Base-by-base conservation (phyloP, 2,329 filamentous ascomycete genomes). In the Trichoderma afroharzianum region DNA sequence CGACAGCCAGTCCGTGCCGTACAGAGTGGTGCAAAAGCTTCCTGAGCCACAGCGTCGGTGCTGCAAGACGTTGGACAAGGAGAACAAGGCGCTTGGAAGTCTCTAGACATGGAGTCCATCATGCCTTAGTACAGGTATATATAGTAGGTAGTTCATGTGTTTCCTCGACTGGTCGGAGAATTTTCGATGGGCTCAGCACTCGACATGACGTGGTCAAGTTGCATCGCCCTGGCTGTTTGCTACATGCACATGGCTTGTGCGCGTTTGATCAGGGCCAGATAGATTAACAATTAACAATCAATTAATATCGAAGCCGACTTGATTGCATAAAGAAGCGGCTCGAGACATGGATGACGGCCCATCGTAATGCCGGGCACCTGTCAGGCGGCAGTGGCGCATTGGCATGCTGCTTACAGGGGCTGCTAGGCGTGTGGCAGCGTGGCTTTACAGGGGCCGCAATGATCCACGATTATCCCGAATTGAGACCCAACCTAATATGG, bases 11-110 rank as follows among this genome's bases (percentile, higher is more conserved):
- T 6, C 15, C 47, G 39, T 30, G 50, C 18, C 18, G 21, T 32
- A 70, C 43, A 33, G 61, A 64, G 61, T n/a, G 32, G 47, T 18
- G 50, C 26, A 57, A 39, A 21, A 7, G 59, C 32, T 63, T 39
- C 58, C 55, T 58, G 43, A 61, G 68, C 61, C 68, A 71, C 71
- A 55, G 33, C 71, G 55, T 67, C 30, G 21, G 57, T 14, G 61
- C 70, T 72, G 71, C 71, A 28, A 59, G 68, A 71, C 68, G 71
- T 72, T 26, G 62, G 68, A 72, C 62, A 63, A 72, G 30, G 5
- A 36, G 24, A n/a, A 21, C 14, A 14, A 21, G 21, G 26, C 33
- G 15, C 33, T 36, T 36, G 55, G 33, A 26, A 33, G 28, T 32
- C 28, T n/a, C 32, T 11, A 33, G 57, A 59, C 11, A 53, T 21